These are phyloP conservation scores for Balansia obtecta DNA, from an alignment of 2,329 filamentous ascomycete species.

Conservation along the genomic window DNA sequence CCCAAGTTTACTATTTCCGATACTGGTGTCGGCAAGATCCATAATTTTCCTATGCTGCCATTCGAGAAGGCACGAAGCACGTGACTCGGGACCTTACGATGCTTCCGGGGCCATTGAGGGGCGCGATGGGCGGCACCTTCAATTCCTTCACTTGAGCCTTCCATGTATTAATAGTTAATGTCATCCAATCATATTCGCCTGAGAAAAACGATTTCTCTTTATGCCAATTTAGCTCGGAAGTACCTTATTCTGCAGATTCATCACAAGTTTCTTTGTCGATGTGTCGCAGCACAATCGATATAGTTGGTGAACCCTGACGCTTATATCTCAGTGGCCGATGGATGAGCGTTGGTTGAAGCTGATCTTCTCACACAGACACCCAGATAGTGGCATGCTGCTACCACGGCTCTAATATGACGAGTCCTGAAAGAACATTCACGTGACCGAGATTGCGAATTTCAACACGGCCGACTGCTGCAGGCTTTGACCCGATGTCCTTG, in stretches of 20 bases:
- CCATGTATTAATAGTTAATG: conserved; percentile 9
- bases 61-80: conserved; percentile 8
- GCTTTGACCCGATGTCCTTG: background rate
- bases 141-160: conserved; percentile 13
- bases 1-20: conserved; percentile 2
- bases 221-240: conserved; percentile 1
- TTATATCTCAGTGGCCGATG: conserved; percentile 7
- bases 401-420: conserved; percentile 1
- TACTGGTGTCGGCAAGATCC: conserved; percentile 8
- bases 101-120: conserved; percentile 11
- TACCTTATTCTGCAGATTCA: background rate
- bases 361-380: conserved; percentile 3
- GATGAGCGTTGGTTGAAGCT: conserved; percentile 5
- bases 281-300: background rate
- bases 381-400: background rate
- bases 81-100: conserved; percentile 12
- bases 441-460: conserved; percentile 5
- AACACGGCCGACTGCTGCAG: conserved; percentile 4
- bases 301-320: conserved; percentile 9
- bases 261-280: background rate
- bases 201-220: background rate
- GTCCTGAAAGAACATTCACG: background rate
- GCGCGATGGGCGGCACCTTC: conserved; percentile 13
- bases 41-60: conserved; percentile 6
- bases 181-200: conserved; percentile 8